Conservation (phyloP, 176 grass and related monocot species). For the Raddia guianensis region DNA sequence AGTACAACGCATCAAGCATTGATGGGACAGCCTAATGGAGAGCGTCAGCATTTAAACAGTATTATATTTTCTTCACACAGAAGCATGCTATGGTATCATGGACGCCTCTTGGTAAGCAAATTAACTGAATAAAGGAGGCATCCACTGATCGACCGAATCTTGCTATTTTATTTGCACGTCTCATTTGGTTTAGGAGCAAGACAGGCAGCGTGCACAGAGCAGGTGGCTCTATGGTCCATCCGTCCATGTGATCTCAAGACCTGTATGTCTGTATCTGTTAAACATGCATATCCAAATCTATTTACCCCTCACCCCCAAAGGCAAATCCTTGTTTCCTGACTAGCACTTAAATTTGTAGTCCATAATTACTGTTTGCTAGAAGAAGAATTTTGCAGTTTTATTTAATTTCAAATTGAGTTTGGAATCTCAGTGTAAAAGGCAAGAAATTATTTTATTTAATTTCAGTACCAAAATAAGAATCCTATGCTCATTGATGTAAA, state of each 20-base stretch:
- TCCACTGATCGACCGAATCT: background rate
- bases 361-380: conserved; percentile 17
- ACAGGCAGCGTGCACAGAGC: conserved; percentile 36
- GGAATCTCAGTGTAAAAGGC: conserved; percentile 36
- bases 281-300: conserved; percentile 18
- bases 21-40: conserved; percentile 4
- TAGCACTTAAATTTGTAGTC: conserved; percentile 16
- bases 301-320: background rate
- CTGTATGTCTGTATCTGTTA: conserved; percentile 25
- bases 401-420: background rate
- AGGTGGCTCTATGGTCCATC: conserved; percentile 35
- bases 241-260: conserved; percentile 45
- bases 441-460: conserved; percentile 31
- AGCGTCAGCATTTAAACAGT: conserved; percentile 5
- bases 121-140: conserved; percentile 17
- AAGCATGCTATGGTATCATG: conserved; percentile 41
- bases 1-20: conserved; percentile 19
- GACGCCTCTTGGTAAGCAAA: conserved; percentile 31
- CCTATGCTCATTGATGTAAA: conserved; percentile 34
- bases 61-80: conserved; percentile 48
- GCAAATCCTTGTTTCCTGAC: background rate
- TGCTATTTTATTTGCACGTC: conserved; percentile 51
- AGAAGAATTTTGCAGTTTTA: conserved; percentile 1
- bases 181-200: conserved; percentile 28
- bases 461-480: conserved; percentile 40